These are phyloP conservation scores for Salix udensis DNA, from an alignment of 345 rosid species.

Conservation along the genomic window DNA sequence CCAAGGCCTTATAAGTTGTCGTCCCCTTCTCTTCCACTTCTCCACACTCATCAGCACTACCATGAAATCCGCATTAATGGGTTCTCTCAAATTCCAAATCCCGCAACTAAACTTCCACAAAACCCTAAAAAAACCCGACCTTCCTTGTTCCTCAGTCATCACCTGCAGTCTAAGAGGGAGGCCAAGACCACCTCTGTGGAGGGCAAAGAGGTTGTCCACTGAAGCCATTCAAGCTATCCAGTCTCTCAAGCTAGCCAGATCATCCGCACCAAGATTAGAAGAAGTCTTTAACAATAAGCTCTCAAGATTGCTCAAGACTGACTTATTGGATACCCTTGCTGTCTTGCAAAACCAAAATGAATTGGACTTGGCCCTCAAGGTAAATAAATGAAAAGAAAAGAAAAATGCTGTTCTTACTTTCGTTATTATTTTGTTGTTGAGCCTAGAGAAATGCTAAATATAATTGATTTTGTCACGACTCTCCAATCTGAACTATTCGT, in stretches of 20 bases:
- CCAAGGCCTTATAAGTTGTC: too few relatives aligned
- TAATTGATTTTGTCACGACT: too few relatives aligned
- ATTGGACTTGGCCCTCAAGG: constrained; percentile 46
- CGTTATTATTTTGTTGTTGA: neutral
- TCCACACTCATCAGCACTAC: neutral
- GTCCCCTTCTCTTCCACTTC: too few relatives aligned
- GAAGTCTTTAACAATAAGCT: constrained; percentile 30
- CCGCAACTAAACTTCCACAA: constrained; percentile 10
- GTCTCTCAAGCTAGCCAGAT: constrained; percentile 51
- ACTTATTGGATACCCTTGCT: constrained; percentile 44
- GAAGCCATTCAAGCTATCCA: constrained; percentile 63
- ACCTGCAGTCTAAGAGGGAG: constrained; percentile 44
- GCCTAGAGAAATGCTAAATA: neutral
- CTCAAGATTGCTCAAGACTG: constrained; percentile 53
- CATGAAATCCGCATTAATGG: neutral
- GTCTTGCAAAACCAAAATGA: constrained; percentile 51
- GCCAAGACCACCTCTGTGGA: constrained; percentile 36
- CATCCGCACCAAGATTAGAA: constrained; percentile 32
- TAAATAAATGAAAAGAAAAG: neutral
- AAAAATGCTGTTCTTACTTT: neutral
- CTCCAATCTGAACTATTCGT: too few relatives aligned
- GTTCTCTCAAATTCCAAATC: constrained; percentile 16
- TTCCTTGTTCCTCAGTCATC: constrained; percentile 14
- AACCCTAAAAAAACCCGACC: neutral
- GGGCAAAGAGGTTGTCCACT: constrained; percentile 42